Base-by-base conservation (phyloP, 2,329 filamentous ascomycete species). In the Penicillium oxalicum region DNA sequence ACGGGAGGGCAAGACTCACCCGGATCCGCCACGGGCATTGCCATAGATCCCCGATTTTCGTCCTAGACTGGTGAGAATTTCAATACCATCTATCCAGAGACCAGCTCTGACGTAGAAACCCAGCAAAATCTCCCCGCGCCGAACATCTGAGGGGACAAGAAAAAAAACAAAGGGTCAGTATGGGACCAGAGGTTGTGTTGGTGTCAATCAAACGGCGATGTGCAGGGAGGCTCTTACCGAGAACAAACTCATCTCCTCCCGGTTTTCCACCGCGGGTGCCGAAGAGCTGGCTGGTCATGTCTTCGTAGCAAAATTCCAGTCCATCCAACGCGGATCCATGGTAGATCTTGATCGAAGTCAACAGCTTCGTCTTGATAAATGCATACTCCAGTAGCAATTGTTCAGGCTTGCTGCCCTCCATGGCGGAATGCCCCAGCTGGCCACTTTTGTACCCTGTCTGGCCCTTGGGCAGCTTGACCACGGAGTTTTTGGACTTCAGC, bases 241-340 rank as follows among this genome's bases (percentile, higher is more conserved):
- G 77, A 12, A 86, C 78, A 70, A 95, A 95, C 40, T 83, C 79
- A 61, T 86, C 83, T 1, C 85, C 84, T 2, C 82, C 82, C 25
- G 78, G 71, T 54, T 84, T 84, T 6, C 85, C 87, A 9, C 86
- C 86, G 47, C 79, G 77, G 62, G 88, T 91, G 36, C 93, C 93
- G 73, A 98, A 94, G 3, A 96, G 68, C 64, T 96, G 89, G 47
- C 77, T 86, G 1, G 87, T 86, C 12, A 81, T 79, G 66, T 97
- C 90, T 61, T 97, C 91, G 63, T 95, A 97, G 50, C 87, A 77
- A 68, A 98, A 97, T 66, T 97, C 91, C 18, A 98, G 69, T 0
- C 93, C 93, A 65, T 95, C 86, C 9, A 97, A 64, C 4, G 85
- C 85, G 50, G 77, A 74, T 2, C 87, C 89, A 59, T 89, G 84